Conservation (phyloP, 1,284 basidiomycete genomes). For the Apiotrichum montevideense region DNA sequence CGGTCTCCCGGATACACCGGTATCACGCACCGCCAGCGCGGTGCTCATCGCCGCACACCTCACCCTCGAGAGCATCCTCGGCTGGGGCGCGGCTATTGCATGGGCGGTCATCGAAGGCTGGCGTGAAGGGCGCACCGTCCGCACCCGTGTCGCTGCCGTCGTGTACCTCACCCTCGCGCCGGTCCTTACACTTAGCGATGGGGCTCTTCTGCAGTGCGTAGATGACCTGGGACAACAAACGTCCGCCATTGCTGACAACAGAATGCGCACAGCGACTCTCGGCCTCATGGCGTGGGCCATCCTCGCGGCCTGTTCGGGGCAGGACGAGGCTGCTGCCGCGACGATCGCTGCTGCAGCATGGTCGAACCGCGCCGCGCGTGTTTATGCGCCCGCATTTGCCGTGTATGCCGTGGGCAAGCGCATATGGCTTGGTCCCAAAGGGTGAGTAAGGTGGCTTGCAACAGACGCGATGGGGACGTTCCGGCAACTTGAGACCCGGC, state of each 20-base stretch:
- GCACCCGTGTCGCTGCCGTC: conserved; percentile 13
- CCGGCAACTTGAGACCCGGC: too few species aligned
- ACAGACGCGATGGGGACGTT: too few species aligned
- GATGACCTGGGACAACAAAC: background rate
- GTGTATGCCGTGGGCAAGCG: conserved; percentile 17
- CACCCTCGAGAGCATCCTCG: conserved; percentile 6
- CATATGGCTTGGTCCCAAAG: conserved; percentile 13
- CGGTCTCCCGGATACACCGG: background rate
- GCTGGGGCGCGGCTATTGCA: conserved; percentile 11
- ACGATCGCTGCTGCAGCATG: conserved; percentile 5
- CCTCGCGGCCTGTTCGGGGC: conserved; percentile 8
- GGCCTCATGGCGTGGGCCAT: conserved; percentile 17
- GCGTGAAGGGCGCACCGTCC: conserved; percentile 14
- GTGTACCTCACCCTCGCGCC: conserved; percentile 12
- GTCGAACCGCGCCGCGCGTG: background rate
- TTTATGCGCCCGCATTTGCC: conserved; percentile 11
- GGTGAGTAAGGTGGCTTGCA: background rate
- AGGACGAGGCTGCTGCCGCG: conserved; percentile 8
- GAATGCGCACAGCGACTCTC: conserved; percentile 9
- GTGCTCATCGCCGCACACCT: conserved; percentile 2
- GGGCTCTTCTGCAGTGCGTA: conserved; percentile 10
- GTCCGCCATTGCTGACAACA: background rate
- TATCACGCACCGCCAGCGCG: background rate
- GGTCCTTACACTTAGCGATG: conserved; percentile 8
- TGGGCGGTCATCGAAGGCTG: conserved; percentile 14